A percentile compares a stretch with the other conserved stretches of the same genome.
Conservation (phyloP, 495 filamentous ascomycete genomes). For the Penicillium ucsense region DNA sequence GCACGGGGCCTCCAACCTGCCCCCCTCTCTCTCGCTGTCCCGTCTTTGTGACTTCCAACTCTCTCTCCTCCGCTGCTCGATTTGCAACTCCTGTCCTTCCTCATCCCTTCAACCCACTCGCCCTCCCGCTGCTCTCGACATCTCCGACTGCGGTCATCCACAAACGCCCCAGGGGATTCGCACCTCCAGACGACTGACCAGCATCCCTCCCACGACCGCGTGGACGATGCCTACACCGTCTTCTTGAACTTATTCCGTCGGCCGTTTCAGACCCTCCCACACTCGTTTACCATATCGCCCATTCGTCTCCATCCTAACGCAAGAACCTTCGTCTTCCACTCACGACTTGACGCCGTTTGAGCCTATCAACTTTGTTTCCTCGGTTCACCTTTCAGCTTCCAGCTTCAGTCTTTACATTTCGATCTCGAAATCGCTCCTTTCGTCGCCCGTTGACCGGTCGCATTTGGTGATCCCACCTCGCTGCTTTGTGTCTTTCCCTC, state of each 20-base stretch:
- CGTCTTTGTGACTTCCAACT: too few relatives aligned
- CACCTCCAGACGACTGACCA: background rate
- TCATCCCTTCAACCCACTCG: too few relatives aligned
- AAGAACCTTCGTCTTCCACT: conserved; percentile 5
- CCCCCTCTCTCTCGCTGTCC: too few relatives aligned
- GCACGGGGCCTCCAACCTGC: too few relatives aligned
- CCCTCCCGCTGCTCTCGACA: too few relatives aligned
- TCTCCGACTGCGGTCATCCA: too few relatives aligned
- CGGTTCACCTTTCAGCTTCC: background rate
- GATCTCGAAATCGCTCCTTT: background rate
- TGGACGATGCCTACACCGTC: conserved; percentile 22
- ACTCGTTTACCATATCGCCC: conserved; percentile 13
- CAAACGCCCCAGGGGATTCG: too few relatives aligned
- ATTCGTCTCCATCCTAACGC: background rate
- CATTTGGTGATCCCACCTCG: conserved; percentile 6
- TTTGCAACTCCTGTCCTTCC: too few relatives aligned
- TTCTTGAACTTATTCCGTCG: conserved; percentile 1
- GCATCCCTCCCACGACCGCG: background rate
- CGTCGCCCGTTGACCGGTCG: conserved; percentile 21
- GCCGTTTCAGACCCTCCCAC: conserved; percentile 4
- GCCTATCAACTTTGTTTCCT: conserved; percentile 23
- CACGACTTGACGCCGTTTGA: conserved; percentile 37
- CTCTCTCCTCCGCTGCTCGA: too few relatives aligned
- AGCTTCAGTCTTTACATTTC: background rate
- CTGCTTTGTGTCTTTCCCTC: background rate